Evolutionary conservation across 2,329 filamentous ascomycete species (phyloP), one percentile per base, ranked within the genome.

Genomic region (Diaporthe batatas): DNA sequence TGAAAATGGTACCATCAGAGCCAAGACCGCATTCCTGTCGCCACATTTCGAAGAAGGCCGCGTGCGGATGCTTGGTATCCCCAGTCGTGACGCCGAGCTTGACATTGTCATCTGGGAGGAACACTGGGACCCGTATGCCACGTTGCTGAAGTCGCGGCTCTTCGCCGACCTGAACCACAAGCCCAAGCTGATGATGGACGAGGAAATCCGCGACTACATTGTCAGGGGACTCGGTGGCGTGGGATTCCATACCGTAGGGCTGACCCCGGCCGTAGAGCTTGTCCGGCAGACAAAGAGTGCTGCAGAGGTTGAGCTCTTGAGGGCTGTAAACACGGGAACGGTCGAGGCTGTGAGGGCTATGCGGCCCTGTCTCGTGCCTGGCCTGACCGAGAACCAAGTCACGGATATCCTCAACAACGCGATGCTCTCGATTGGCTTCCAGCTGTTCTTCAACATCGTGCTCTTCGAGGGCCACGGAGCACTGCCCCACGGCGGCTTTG

Each of bases 191-290:
- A 90, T 91, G 86, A 85, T 90, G 18, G 90, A 92, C 74, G 90
- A 91, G 75, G 90, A 91, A 77, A 90, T 91, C 78, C 85, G 90
- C 2, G 89, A 91, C 78, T 91, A 87, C 78, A 91, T 92, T 65
- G 84, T 87, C 51, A 85, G 90, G 2, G 90, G 90, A 0, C 82
- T 92, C 0, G 83, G 82, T 2, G 77, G 80, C 0, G 85, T 83
- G 55, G 89, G 89, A 0, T 91, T 92, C 75, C 81, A 86, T n/a
- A 86, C 90, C 2, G 77, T 87, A 0, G 89, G 89, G 3, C 81
- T 91, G 3, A 82, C 80, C 39, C 85, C 86, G 0, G 85, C 87
- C 67, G 88, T 88, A 11, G 89, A 91, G 77, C 83, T 86, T 34
- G 88, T 91, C 0, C 83, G 88, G 21, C 90, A 92, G 80, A 86